Conservation (phyloP, 257 asterid species). For the Anisodus tanguticus region DNA sequence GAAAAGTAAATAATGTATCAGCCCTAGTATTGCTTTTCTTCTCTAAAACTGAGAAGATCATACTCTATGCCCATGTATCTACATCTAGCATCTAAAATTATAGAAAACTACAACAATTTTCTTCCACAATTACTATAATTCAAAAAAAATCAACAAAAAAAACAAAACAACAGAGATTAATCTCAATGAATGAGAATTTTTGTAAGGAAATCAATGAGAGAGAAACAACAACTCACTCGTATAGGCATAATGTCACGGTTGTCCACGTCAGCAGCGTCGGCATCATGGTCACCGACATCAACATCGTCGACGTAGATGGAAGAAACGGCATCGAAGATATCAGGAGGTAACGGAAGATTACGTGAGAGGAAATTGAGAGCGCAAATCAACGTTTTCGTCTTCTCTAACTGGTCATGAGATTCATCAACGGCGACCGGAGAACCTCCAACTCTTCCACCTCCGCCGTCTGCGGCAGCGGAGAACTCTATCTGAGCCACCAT, state of each 20-base stretch:
- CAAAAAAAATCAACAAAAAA: background rate
- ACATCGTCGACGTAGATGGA: conserved; percentile 50
- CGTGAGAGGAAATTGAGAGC: conserved; percentile 95
- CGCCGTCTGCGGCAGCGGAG: conserved; percentile 26
- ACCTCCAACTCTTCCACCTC: background rate
- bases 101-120: background rate
- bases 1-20: background rate
- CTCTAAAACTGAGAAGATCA: background rate
- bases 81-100: background rate
- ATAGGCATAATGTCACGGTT: background rate
- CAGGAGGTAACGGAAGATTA: conserved; percentile 82
- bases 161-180: background rate
- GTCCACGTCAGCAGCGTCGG: conserved; percentile 17
- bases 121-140: background rate
- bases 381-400: conserved; percentile 77
- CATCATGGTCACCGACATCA: background rate
- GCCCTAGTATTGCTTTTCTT: background rate
- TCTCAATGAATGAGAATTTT: background rate
- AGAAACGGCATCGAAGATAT: conserved; percentile 85
- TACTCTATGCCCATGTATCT: background rate
- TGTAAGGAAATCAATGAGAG: background rate
- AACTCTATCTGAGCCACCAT: conserved; percentile 51
- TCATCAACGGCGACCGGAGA: conserved; percentile 26
- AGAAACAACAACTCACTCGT: conserved; percentile 30
- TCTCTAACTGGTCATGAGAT: conserved; percentile 41